phyloP scores from a whole-genome alignment of 352 stramenopile genomes.

The Globisporangium solare region DNA sequence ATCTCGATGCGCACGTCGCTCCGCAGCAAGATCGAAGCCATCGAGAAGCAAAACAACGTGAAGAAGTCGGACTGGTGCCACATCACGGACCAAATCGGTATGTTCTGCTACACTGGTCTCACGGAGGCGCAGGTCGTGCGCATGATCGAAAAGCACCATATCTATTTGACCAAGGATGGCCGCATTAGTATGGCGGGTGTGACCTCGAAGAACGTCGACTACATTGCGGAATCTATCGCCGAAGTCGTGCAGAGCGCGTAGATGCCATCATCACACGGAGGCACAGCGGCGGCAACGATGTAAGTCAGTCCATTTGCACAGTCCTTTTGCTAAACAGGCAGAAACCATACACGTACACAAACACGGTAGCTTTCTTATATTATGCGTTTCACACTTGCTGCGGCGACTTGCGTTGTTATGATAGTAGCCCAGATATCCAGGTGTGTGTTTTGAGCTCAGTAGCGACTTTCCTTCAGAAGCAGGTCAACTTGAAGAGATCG shows the following conservation, averaged over 20 bases:
- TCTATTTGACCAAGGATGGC: constrained; percentile 98
- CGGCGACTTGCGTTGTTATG: too few species aligned
- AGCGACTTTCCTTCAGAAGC: background rate
- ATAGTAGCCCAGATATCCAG: background rate
- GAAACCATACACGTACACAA: background rate
- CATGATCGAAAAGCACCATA: constrained; percentile 95
- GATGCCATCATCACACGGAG: background rate
- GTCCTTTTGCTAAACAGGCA: background rate
- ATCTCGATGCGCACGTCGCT: constrained; percentile 91
- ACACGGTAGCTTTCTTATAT: background rate
- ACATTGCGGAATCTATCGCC: constrained; percentile 94
- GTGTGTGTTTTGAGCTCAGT: background rate
- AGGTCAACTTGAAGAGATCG: background rate
- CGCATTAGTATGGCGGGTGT: constrained; percentile 97
- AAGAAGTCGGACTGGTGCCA: constrained; percentile 92
- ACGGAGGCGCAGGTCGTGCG: constrained; percentile 91
- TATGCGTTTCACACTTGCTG: background rate
- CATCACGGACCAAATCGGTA: constrained; percentile 98
- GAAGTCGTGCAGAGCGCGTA: constrained; percentile 90
- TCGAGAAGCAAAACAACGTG: constrained; percentile 73
- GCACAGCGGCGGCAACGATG: background rate
- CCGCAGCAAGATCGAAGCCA: constrained; percentile 70
- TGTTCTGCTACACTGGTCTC: constrained; percentile 99
- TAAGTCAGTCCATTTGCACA: too few species aligned
- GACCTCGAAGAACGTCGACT: constrained; percentile 96